A percentile compares a stretch with the other conserved stretches of the same genome.
These are phyloP conservation scores for Phytophthora litchii DNA, from an alignment of 352 stramenopile genomes.

Conservation along the genomic window DNA sequence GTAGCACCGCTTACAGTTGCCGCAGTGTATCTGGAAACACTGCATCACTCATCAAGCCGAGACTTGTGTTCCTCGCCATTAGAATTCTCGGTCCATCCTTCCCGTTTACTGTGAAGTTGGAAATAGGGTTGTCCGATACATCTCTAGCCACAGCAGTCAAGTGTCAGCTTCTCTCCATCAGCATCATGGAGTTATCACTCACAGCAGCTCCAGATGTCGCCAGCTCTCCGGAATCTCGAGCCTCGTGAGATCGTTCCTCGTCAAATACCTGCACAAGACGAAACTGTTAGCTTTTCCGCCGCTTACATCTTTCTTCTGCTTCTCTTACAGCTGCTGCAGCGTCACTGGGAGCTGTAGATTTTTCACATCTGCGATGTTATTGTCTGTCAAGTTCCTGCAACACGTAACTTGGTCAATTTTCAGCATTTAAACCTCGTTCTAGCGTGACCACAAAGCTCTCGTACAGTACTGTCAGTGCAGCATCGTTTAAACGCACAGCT, in stretches of 20 bases:
- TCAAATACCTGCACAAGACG: conserved; percentile 26
- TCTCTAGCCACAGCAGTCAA: conserved; percentile 14
- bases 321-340: conserved; percentile 26
- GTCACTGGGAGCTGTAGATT: conserved; percentile 26
- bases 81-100: conserved; percentile 29
- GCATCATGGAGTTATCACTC: conserved; percentile 1
- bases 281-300: conserved; percentile 2
- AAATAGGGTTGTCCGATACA: conserved; percentile 38
- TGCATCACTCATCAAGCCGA: conserved; percentile 13
- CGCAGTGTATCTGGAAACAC: conserved; percentile 26
- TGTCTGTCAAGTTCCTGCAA: conserved; percentile 30
- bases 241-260: conserved; percentile 19
- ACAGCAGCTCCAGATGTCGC: conserved; percentile 26
- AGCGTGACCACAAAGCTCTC: neutral
- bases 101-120: conserved; percentile 19
- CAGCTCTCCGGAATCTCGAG: conserved; percentile 27
- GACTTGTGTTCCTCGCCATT: conserved; percentile 29
- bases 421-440: neutral
- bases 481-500: conserved; percentile 4
- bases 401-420: conserved; percentile 19
- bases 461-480: conserved; percentile 22
- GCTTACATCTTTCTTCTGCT: neutral
- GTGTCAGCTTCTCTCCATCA: neutral
- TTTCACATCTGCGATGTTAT: conserved; percentile 13
- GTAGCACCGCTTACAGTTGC: conserved; percentile 15